These are phyloP conservation scores for Ogataea trehalophila DNA, from an alignment of 805 yeast genomes.

Conservation along the genomic window DNA sequence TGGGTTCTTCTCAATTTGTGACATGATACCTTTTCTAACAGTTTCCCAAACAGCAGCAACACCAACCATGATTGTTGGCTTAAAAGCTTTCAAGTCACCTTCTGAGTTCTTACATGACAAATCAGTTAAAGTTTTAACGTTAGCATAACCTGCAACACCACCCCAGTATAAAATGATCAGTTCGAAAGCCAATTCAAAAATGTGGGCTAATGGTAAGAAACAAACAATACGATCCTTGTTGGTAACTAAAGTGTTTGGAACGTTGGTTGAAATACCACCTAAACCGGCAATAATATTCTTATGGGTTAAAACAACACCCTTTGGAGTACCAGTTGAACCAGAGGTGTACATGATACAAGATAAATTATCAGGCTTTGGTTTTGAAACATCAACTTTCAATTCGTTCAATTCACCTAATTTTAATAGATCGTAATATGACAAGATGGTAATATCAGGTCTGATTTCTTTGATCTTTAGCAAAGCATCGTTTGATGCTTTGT, in stretches of 20 bases:
- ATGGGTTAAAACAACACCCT: constrained; percentile 72
- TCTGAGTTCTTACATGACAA: constrained; percentile 75
- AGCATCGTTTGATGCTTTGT: constrained; percentile 52
- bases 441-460: constrained; percentile 74
- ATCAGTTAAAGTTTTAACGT: constrained; percentile 85
- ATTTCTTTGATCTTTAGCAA: constrained; percentile 51
- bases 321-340: constrained; percentile 81
- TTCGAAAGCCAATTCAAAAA: constrained; percentile 89
- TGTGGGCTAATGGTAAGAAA: constrained; percentile 94
- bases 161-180: constrained; percentile 84
- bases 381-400: constrained; percentile 32
- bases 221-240: constrained; percentile 71
- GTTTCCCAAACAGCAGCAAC: constrained; percentile 99
- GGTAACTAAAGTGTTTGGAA: constrained; percentile 46
- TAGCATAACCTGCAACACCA: constrained; percentile 81
- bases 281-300: constrained; percentile 74
- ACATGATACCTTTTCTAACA: constrained; percentile 85
- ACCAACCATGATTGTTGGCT: constrained; percentile 95
- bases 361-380: constrained; percentile 54
- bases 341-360: constrained; percentile 85
- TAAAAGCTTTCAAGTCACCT: constrained; percentile 82
- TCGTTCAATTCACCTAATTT: constrained; percentile 55
- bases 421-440: constrained; percentile 60
- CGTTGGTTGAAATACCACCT: constrained; percentile 71
- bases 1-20: constrained; percentile 66